phyloP scores from a whole-genome alignment of 2,329 filamentous ascomycete species.

The Fusarium phyllophilum region DNA sequence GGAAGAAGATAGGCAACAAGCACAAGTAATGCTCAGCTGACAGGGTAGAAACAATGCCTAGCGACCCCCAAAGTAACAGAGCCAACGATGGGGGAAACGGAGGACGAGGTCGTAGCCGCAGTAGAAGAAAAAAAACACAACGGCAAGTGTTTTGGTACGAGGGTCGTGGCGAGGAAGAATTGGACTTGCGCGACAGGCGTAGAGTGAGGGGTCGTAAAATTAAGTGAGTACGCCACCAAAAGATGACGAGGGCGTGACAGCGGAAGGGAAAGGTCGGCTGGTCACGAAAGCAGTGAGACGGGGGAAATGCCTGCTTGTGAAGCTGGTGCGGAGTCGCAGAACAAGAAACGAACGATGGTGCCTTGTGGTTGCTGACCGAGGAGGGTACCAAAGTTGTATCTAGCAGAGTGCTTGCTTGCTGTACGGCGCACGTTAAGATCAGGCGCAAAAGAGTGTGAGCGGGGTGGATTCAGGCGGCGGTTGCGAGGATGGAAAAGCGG shows the following conservation, averaged over 20 bases:
- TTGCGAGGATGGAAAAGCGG: slow-evolving; percentile 37
- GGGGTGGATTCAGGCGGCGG: slow-evolving; percentile 38
- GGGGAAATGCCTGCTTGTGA: slow-evolving; percentile 40
- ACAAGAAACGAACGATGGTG: slow-evolving; percentile 31
- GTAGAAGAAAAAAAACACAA: slow-evolving; percentile 27
- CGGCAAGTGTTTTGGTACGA: slow-evolving; percentile 35
- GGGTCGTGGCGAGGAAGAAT: slow-evolving; percentile 44
- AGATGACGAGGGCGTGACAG: slow-evolving; percentile 43
- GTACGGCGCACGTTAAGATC: slow-evolving; percentile 41
- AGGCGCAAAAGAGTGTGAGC: slow-evolving; percentile 43
- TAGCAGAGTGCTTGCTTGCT: slow-evolving; percentile 22
- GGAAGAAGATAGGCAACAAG: slow-evolving; percentile 18
- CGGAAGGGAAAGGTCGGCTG: slow-evolving; percentile 37
- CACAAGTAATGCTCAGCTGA: slow-evolving; percentile 29
- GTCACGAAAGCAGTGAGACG: slow-evolving; percentile 44
- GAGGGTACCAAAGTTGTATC: slow-evolving; percentile 43
- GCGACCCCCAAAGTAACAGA: slow-evolving; percentile 36
- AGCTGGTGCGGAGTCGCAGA: slow-evolving; percentile 34
- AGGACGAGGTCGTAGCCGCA: slow-evolving; percentile 38
- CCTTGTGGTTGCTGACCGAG: slow-evolving; percentile 39
- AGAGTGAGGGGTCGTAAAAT: slow-evolving; percentile 42
- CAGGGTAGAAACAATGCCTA: slow-evolving; percentile 35
- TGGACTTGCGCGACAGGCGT: slow-evolving; percentile 41
- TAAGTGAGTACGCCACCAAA: slow-evolving; percentile 39
- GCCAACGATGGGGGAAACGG: slow-evolving; percentile 30